phyloP scores from a whole-genome alignment of 192 early-diverging fungal genomes.

The Allomyces arbusculus region DNA sequence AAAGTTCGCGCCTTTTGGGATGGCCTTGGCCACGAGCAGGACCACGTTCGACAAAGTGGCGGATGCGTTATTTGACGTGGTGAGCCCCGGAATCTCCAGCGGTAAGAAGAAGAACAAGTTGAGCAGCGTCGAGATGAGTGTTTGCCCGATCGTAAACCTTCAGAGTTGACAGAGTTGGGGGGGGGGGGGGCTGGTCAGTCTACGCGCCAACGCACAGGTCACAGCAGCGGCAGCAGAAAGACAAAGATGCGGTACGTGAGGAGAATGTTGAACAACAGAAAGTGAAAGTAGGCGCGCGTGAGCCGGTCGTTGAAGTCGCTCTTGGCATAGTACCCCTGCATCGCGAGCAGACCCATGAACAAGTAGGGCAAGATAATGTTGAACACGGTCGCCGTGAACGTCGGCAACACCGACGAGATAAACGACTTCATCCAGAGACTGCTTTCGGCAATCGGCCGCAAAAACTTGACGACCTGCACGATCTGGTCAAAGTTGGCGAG shows the following conservation, averaged over 20 bases:
- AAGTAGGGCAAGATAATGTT: conserved; percentile 12
- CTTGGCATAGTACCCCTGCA: not conserved
- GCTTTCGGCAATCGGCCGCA: conserved; percentile 19
- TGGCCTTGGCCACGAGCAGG: not conserved
- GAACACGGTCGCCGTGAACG: conserved; percentile 14
- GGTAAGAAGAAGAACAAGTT: not conserved
- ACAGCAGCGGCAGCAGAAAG: conserved; percentile 16
- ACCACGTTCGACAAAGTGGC: not conserved
- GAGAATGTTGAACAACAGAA: not conserved
- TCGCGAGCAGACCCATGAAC: not conserved
- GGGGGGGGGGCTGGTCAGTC: too few relatives aligned
- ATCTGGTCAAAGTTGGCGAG: conserved; percentile 28
- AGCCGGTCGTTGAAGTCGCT: not conserved
- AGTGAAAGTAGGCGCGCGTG: not conserved
- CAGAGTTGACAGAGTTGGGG: too few relatives aligned
- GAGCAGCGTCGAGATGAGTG: not conserved
- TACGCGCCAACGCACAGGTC: too few relatives aligned
- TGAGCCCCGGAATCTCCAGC: not conserved
- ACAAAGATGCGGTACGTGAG: not conserved
- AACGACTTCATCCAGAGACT: conserved; percentile 19
- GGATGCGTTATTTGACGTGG: not conserved
- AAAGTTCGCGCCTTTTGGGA: not conserved
- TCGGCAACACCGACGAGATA: conserved; percentile 3
- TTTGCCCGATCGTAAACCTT: not conserved
- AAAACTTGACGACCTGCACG: conserved; percentile 19